Conservation (phyloP, 2,329 filamentous ascomycete genomes). For the Celoporthe dispersa region DNA sequence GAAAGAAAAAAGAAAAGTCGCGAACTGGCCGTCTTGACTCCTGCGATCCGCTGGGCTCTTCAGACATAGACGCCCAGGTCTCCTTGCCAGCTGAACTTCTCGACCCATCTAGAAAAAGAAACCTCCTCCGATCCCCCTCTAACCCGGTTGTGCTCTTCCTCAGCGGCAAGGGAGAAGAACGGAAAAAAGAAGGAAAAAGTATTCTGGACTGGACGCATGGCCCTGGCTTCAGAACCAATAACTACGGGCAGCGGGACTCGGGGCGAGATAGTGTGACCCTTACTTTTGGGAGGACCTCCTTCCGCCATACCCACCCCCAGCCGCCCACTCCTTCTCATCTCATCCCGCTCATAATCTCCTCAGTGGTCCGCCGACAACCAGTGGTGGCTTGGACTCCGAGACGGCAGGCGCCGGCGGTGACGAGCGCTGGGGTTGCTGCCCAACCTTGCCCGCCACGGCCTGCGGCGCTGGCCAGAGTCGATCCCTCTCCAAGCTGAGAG, state of each 20-base stretch:
- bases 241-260: neutral
- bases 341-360: neutral
- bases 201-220: neutral
- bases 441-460: neutral
- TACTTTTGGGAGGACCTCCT: neutral
- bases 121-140: neutral
- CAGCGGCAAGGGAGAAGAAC: too few relatives aligned
- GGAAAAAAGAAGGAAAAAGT: neutral
- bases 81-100: neutral
- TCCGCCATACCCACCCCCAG: neutral
- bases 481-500: neutral
- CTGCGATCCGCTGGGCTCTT: neutral
- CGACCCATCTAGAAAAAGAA: neutral
- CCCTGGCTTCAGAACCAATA: neutral
- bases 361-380: neutral
- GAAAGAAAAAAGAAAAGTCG: neutral
- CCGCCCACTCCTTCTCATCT: neutral
- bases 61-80: neutral
- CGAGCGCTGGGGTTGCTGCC: neutral
- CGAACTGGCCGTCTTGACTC: neutral
- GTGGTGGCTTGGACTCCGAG: neutral
- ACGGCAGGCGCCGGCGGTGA: slow-evolving; percentile 1
- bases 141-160: neutral
- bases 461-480: neutral
- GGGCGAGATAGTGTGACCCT: neutral